Conservation (phyloP, 805 yeast species). For the Scheffersomyces spartinae region DNA sequence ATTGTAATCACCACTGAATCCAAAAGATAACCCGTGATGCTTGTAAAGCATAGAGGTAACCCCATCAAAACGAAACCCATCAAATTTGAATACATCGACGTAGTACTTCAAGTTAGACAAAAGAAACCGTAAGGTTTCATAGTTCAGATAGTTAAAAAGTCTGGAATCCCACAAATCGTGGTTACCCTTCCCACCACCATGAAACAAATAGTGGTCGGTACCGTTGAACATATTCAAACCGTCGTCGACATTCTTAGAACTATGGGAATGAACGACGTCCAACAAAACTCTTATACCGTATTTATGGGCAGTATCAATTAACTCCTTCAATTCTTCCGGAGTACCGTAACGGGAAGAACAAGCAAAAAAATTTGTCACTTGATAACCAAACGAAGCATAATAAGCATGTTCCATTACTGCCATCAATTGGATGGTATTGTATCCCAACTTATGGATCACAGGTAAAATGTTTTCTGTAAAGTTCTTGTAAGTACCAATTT, state of each 20-base stretch:
- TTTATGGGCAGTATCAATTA: conserved; percentile 85
- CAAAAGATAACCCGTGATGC: conserved; percentile 87
- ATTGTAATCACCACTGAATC: conserved; percentile 83
- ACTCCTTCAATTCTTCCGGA: conserved; percentile 87
- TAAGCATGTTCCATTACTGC: conserved; percentile 99
- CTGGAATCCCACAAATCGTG: conserved; percentile 97
- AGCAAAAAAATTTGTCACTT: conserved; percentile 87
- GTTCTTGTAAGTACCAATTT: conserved; percentile 74
- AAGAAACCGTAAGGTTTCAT: conserved; percentile 82
- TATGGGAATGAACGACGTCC: conserved; percentile 94
- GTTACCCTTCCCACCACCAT: conserved; percentile 77
- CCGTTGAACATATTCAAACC: conserved; percentile 93
- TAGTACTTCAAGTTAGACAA: conserved; percentile 77
- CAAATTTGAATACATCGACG: conserved; percentile 75
- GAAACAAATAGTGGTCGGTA: conserved; percentile 90
- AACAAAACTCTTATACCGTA: conserved; percentile 76
- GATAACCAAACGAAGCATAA: conserved; percentile 97
- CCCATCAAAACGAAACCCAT: conserved; percentile 95
- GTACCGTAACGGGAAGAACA: conserved; percentile 84
- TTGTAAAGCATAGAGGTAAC: conserved; percentile 86
- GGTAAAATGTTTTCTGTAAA: conserved; percentile 76
- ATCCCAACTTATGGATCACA: conserved; percentile 73
- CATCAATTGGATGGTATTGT: conserved; percentile 91
- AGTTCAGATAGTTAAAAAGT: conserved; percentile 80
- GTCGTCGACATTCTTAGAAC: conserved; percentile 87